Percentiles rank a stretch among this genome's conserved stretches.
These are phyloP conservation scores for Harringtonia lauricola DNA, from an alignment of 2,329 filamentous ascomycete genomes.

Conservation along the genomic window DNA sequence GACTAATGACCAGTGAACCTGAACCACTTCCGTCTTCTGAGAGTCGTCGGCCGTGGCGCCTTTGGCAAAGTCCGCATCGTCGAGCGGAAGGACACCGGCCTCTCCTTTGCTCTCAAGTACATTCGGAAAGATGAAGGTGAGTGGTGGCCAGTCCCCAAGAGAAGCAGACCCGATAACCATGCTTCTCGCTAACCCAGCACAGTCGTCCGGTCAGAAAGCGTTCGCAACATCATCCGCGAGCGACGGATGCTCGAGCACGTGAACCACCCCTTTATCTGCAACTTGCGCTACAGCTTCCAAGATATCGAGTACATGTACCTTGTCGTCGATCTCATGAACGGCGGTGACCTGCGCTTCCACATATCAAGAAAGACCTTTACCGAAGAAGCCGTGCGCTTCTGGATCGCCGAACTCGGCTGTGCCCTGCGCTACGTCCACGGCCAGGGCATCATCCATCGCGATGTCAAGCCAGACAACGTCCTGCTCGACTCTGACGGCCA, in stretches of 20 bases:
- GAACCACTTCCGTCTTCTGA: constrained; percentile 89
- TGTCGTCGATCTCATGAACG: constrained; percentile 96
- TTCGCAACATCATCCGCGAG: constrained; percentile 96
- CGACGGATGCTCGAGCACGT: constrained; percentile 96
- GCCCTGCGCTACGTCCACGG: constrained; percentile 78
- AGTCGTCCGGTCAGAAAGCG: constrained; percentile 96
- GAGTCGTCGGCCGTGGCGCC: constrained; percentile 93
- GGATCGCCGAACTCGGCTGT: constrained; percentile 90
- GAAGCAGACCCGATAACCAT: not conserved
- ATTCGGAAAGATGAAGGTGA: constrained; percentile 96
- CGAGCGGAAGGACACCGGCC: constrained; percentile 86
- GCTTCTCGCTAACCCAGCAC: no score
- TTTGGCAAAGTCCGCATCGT: constrained; percentile 99
- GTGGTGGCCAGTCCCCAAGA: no score
- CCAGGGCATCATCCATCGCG: constrained; percentile 81
- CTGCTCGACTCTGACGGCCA: constrained; percentile 81
- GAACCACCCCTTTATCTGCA: constrained; percentile 96
- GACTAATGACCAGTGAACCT: constrained; percentile 61
- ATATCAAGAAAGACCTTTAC: constrained; percentile 97
- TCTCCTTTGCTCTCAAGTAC: constrained; percentile 96
- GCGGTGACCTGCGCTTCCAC: constrained; percentile 91
- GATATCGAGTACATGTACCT: constrained; percentile 99
- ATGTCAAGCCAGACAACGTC: constrained; percentile 88
- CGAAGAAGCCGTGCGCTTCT: constrained; percentile 92
- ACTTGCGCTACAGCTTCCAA: constrained; percentile 97